A percentile compares a stretch with the other conserved stretches of the same genome.
Evolutionary conservation across 2,329 filamentous ascomycete genomes (phyloP).

Genomic region (Xylariaceae sp.): DNA sequence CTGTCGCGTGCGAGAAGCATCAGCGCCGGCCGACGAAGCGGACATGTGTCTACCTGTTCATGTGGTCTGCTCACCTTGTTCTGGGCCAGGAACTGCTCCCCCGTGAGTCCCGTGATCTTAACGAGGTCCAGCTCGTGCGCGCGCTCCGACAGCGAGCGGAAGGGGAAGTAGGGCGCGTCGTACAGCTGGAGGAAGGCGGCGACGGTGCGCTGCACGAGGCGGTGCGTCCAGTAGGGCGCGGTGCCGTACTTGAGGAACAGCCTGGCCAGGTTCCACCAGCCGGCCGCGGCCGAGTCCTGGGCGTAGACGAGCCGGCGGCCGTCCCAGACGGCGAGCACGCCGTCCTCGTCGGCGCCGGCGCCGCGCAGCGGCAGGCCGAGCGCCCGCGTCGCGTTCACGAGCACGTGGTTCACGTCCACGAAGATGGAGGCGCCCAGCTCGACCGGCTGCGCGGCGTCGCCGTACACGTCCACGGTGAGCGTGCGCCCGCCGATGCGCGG

Average conservation of each 20-base stretch:
- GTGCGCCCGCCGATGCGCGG: conserved; percentile 75
- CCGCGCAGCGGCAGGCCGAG: conserved; percentile 60
- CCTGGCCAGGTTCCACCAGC: conserved; percentile 75
- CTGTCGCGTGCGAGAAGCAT: too few species aligned
- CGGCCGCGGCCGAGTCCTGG: conserved; percentile 48
- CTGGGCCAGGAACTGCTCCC: conserved; percentile 60
- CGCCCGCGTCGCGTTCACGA: conserved; percentile 62
- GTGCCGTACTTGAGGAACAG: conserved; percentile 80
- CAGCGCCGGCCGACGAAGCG: too few species aligned
- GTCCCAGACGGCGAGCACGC: conserved; percentile 74
- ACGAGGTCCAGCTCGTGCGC: conserved; percentile 61
- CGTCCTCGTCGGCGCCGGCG: conserved; percentile 39
- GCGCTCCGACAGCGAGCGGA: conserved; percentile 63
- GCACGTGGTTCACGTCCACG: conserved; percentile 73
- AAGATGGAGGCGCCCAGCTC: conserved; percentile 93
- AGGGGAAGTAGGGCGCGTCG: conserved; percentile 75
- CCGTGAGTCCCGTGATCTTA: conserved; percentile 61
- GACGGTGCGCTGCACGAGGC: conserved; percentile 64
- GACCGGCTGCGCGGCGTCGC: conserved; percentile 58
- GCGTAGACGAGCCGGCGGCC: conserved; percentile 66
- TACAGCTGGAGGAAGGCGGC: conserved; percentile 74
- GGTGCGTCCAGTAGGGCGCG: conserved; percentile 65
- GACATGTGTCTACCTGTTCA: too few species aligned
- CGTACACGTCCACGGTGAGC: conserved; percentile 73
- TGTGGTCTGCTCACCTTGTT: conserved; percentile 53